phyloP scores from a whole-genome alignment of 176 grass and related monocot species.

The Bromus sterilis region DNA sequence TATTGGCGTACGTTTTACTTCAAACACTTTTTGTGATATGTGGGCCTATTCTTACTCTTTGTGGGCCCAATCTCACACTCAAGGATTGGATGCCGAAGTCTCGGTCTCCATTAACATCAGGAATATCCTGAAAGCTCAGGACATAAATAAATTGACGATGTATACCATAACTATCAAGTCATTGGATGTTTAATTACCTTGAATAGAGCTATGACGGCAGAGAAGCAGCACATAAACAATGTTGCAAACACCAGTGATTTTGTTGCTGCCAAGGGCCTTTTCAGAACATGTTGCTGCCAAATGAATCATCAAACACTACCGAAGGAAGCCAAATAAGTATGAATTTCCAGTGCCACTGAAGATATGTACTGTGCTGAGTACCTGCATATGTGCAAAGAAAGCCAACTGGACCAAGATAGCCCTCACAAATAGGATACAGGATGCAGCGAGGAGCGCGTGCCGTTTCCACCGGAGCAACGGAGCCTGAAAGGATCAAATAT shows the following conservation, averaged over 20 bases:
- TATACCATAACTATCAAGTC: neutral
- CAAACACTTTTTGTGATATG: neutral
- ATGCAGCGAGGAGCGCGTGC: conserved; percentile 65
- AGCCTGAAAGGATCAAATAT: conserved; percentile 22
- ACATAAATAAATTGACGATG: neutral
- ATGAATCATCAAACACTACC: conserved; percentile 17
- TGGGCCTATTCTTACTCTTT: conserved; percentile 35
- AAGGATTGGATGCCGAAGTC: conserved; percentile 77
- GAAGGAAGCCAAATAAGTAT: neutral
- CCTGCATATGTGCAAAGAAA: conserved; percentile 93
- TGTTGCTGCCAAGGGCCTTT: conserved; percentile 48
- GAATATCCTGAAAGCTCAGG: conserved; percentile 58
- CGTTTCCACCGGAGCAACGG: conserved; percentile 75
- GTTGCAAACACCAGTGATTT: conserved; percentile 68
- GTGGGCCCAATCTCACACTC: conserved; percentile 54
- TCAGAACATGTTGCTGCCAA: conserved; percentile 68
- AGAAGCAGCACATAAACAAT: conserved; percentile 86
- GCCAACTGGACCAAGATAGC: conserved; percentile 74
- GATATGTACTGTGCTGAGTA: conserved; percentile 13
- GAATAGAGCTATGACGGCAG: conserved; percentile 80
- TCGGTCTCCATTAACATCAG: conserved; percentile 74
- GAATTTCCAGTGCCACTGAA: neutral
- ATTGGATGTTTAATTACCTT: conserved; percentile 57
- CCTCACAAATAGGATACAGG: conserved; percentile 68
- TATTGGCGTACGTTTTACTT: neutral